These are phyloP conservation scores for Oenanthe javanica DNA, from an alignment of 140 eudicot genomes.

Conservation along the genomic window DNA sequence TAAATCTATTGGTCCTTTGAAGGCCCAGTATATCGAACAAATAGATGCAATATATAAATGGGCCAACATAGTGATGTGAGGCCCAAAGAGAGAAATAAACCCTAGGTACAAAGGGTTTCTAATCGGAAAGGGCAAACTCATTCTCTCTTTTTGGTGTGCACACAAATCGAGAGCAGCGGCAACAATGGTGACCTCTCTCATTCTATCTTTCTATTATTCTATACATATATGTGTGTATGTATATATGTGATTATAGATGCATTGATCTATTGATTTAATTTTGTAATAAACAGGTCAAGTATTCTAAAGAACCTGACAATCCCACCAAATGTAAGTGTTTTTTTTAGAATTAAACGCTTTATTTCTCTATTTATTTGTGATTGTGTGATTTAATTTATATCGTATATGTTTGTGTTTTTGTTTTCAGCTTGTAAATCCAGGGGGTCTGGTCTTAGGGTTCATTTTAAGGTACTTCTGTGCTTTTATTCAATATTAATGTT, in stretches of 20 bases:
- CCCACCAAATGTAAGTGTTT: constrained; percentile 32
- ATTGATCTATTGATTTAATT: neutral
- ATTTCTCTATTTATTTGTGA: neutral
- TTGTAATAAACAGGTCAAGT: constrained; percentile 28
- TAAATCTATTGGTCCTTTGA: neutral
- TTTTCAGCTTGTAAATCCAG: constrained; percentile 54
- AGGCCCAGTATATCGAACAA: neutral
- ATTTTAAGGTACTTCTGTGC: constrained; percentile 37
- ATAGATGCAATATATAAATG: neutral
- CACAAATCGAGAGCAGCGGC: neutral
- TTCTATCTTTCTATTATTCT: neutral
- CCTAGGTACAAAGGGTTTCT: neutral
- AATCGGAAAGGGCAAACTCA: neutral
- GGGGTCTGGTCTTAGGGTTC: constrained; percentile 58
- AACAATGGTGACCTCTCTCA: constrained; percentile 13
- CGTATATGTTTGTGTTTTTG: neutral
- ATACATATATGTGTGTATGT: neutral
- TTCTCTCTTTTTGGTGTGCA: neutral
- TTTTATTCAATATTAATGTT: too few relatives aligned
- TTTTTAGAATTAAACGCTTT: too few relatives aligned
- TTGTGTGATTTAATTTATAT: neutral
- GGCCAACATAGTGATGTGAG: neutral
- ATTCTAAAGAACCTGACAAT: constrained; percentile 40
- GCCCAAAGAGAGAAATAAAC: constrained; percentile 1
- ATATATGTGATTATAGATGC: neutral